phyloP scores from a whole-genome alignment of 352 stramenopile genomes.

The Pythium guiyangense region DNA sequence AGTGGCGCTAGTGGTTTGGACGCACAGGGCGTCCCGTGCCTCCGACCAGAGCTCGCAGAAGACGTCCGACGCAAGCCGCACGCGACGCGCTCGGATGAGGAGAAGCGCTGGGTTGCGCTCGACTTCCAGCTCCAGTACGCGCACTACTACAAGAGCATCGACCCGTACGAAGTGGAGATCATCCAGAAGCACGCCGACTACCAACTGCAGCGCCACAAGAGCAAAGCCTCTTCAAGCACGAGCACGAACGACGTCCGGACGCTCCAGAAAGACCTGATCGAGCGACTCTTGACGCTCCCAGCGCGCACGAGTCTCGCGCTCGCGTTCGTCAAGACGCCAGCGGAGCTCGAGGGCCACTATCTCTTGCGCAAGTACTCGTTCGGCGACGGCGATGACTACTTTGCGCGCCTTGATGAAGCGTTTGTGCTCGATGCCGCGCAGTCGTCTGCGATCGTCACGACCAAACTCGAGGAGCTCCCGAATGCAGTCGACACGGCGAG shows the following conservation, averaged over 20 bases:
- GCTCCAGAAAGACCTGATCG: constrained; percentile 38
- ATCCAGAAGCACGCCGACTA: constrained; percentile 55
- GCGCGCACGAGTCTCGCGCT: constrained; percentile 62
- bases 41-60: constrained; percentile 21
- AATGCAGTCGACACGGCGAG: constrained; percentile 22
- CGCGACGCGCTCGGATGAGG: constrained; percentile 31
- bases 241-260: constrained; percentile 6
- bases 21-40: not conserved
- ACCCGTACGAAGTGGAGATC: constrained; percentile 47
- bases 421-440: constrained; percentile 21
- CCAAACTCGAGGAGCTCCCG: constrained; percentile 32
- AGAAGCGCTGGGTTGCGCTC: constrained; percentile 65
- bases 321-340: constrained; percentile 56
- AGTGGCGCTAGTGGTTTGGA: not conserved
- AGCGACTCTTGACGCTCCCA: constrained; percentile 50
- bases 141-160: constrained; percentile 64
- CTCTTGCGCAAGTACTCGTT: constrained; percentile 71
- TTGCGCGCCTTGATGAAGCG: constrained; percentile 32
- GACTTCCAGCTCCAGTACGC: constrained; percentile 61
- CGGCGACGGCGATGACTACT: constrained; percentile 60
- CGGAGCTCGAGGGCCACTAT: constrained; percentile 51
- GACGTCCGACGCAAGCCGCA: constrained; percentile 49
- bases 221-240: not conserved
- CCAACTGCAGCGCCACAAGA: constrained; percentile 15
- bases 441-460: constrained; percentile 8